Base-by-base conservation (phyloP, 176 grass and related monocot genomes). In the Elymus sibiricus region DNA sequence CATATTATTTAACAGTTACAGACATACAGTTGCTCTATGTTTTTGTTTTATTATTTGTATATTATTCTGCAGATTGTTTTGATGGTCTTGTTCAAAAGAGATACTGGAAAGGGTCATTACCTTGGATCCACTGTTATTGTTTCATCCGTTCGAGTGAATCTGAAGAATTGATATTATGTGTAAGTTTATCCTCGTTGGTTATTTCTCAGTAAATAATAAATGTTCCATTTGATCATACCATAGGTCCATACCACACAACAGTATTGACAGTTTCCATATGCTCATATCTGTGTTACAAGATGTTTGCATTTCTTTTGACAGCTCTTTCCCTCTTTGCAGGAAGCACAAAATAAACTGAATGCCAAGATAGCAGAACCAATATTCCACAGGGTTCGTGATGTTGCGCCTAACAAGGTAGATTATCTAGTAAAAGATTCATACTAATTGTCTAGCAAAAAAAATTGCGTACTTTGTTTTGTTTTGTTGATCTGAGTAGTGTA, bases 391-490 rank as follows among this genome's bases (percentile, higher is more conserved):
- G 89, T 99, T 74, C 94, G 97, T 66, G 92, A 96, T 83, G 94
- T 99, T 73, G 92, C 97, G 62, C 97, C 97, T 76, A 96, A 99
- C 85, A 99, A 99, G 97, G 97, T 99, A 92, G 22, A 47, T 19
- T 55, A 34, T 79, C 28, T 62, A 60, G 55, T 69, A 38, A 60
- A 77, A 61, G 31, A 66, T 78, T 44, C 34, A 47, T 15, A 27
- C 5, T 67, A 43, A n/a, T 46, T 58, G n/a, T 65, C 46, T 70
- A n/a, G 42, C 73, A 72, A 82, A n/a, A n/a, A n/a, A n/a, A n/a
- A n/a, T n/a, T 39, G 27, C 11, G 12, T 12, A 25, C 27, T 42
- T 70, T 3, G 49, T 53, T 53, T 53, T 53, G 49, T 69, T 82
- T 64, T 39, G 22, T 51, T 77, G 13, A 66, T 82, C 17, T 56